Conservation (phyloP, 176 grass and related monocot genomes). For the Elaeis guineensis region DNA sequence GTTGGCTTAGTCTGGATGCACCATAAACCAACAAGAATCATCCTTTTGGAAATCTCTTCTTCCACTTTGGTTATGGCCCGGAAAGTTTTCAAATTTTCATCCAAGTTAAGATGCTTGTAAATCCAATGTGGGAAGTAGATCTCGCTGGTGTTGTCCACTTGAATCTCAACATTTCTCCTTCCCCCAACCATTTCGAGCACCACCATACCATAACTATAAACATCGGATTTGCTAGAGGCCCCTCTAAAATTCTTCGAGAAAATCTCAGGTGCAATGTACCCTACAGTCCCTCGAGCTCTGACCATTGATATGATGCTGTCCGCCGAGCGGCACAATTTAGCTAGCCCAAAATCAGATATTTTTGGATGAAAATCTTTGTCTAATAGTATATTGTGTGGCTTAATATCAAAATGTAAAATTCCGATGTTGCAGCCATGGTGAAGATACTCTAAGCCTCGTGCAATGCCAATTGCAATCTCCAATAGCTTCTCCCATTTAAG, state of each 20-base stretch:
- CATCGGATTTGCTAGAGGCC: too few species aligned
- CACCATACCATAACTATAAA: too few species aligned
- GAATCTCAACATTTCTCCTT: too few species aligned
- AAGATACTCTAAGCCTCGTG: background rate
- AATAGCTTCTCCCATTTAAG: background rate
- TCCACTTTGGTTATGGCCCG: background rate
- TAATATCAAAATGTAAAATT: background rate
- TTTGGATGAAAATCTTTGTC: background rate
- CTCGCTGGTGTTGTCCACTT: background rate
- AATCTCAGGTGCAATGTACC: background rate
- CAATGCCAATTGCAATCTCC: background rate
- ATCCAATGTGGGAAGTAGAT: background rate
- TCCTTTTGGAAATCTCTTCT: background rate
- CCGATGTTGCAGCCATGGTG: background rate
- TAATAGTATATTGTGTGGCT: background rate
- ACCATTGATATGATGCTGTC: background rate
- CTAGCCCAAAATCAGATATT: conserved; percentile 1
- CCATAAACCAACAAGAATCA: background rate
- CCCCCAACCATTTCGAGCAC: too few species aligned
- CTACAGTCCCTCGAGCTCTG: background rate
- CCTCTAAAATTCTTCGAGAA: background rate
- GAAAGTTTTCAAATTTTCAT: background rate
- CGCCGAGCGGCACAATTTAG: background rate
- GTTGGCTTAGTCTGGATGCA: background rate
- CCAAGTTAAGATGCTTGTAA: background rate